Evolutionary conservation across 129 eudicot genomes (phyloP), one percentile per base, ranked within the genome.

Genomic region (Tagetes patula): DNA sequence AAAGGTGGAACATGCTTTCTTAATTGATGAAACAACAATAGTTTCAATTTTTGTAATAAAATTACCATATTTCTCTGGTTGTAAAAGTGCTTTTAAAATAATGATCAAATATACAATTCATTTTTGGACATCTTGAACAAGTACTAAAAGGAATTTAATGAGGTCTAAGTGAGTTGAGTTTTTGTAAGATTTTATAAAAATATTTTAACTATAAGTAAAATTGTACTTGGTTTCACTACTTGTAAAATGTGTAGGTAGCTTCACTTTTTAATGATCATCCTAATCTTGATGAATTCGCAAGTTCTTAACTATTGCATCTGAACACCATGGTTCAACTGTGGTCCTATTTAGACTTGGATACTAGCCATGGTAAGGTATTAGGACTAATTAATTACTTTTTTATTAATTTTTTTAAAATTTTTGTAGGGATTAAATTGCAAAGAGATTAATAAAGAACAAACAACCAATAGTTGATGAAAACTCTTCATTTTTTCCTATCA

Each of bases 131-230:
- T 91, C 80, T 82, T 91, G 78, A 86, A 91, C 59, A 91, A 88
- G 97, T 91, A 91, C 70, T 81, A 93, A n/a, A 87, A 88, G 82
- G 97, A 86, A 79, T 93, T 91, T 67, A 78, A 72, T 73, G 96
- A 91, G 79, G 96, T 91, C 65, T 91, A 91, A 90, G 82, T 56
- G 97, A 91, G 93, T 96, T 91, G 65, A 79, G 40, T 45, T 72
- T 81, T 13, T 60, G 8, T 52, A 72, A 65, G 47, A 36, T 69
- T 75, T 46, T 48, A 3, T 27, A 14, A 67, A 52, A 50, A 6
- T 33, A 4, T 33, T 59, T 60, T 36, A 13, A 5, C 13, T 20
- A 11, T 42, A 27, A 56, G 65, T 7, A 20, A 6, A 32, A 3
- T 39, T n/a, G 34, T 65, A 5, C 65, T 8, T 65, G 34, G 13